phyloP scores from a whole-genome alignment of 768 basidiomycete genomes.

The Lentinula boryana region DNA sequence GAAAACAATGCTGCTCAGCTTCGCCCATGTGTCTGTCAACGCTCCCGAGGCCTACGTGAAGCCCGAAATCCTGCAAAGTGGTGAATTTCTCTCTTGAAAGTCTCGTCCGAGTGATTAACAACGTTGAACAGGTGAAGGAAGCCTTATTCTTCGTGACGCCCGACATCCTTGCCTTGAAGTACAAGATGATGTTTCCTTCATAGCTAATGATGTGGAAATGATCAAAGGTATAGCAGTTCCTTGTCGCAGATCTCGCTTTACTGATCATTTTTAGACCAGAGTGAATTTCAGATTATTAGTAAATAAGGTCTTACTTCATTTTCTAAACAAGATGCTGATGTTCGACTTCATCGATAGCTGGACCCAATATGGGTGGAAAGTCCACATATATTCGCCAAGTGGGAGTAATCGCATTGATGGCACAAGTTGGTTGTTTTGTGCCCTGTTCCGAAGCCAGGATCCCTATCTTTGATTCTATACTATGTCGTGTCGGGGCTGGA shows the following conservation, averaged over 20 bases:
- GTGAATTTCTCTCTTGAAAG: constrained; percentile 26
- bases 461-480: constrained; percentile 92
- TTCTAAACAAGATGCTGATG: background rate
- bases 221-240: constrained; percentile 52
- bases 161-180: constrained; percentile 96
- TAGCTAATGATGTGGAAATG: constrained; percentile 95
- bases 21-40: constrained; percentile 86
- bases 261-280: constrained; percentile 43
- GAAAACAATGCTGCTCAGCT: constrained; percentile 36
- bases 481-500: constrained; percentile 95
- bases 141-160: constrained; percentile 76
- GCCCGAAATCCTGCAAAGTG: constrained; percentile 73
- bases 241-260: background rate
- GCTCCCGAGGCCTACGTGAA: constrained; percentile 88
- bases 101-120: too few relatives aligned
- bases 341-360: constrained; percentile 43
- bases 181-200: constrained; percentile 92
- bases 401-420: constrained; percentile 95
- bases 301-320: constrained; percentile 14
- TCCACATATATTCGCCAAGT: constrained; percentile 95
- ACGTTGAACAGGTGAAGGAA: constrained; percentile 57
- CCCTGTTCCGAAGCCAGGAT: constrained; percentile 82
- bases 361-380: constrained; percentile 99
- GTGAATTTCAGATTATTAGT: constrained; percentile 97
- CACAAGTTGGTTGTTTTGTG: constrained; percentile 92